Evolutionary conservation across 2,329 filamentous ascomycete species (phyloP).

Genomic region (Fusarium dlaminii): DNA sequence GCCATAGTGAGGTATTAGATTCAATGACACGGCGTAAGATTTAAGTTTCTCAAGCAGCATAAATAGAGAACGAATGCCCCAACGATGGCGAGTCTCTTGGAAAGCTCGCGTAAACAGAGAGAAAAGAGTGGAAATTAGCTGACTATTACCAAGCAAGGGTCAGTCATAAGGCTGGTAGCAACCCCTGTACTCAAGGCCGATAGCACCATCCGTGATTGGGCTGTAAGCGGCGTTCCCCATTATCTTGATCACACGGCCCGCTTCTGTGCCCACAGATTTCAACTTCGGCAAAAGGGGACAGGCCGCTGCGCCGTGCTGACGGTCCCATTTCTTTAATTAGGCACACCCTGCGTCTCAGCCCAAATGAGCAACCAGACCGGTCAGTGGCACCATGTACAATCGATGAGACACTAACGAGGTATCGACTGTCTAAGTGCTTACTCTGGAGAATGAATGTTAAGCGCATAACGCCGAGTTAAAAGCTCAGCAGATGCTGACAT

Average conservation of each 20-base stretch:
- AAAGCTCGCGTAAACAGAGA: neutral
- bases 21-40: neutral
- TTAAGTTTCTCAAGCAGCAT: neutral
- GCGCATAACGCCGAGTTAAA: neutral
- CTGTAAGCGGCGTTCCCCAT: neutral
- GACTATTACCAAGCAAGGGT: slow-evolving; percentile 14
- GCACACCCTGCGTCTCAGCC: neutral
- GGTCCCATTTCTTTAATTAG: neutral
- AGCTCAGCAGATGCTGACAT: neutral
- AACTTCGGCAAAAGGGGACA: neutral
- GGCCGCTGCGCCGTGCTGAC: neutral
- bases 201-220: neutral
- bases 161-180: slow-evolving; percentile 24
- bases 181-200: neutral
- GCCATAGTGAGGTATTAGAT: neutral
- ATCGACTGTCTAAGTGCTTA: neutral
- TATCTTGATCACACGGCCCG: neutral
- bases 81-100: neutral
- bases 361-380: neutral
- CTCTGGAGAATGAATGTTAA: neutral
- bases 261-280: neutral
- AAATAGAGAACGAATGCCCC: neutral
- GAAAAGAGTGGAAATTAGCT: slow-evolving; percentile 15
- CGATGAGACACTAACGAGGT: neutral
- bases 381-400: neutral